Evolutionary conservation across 495 filamentous ascomycete genomes (phyloP), one percentile per base, ranked within the genome.

Genomic region (Rhizodiscina lignyota): DNA sequence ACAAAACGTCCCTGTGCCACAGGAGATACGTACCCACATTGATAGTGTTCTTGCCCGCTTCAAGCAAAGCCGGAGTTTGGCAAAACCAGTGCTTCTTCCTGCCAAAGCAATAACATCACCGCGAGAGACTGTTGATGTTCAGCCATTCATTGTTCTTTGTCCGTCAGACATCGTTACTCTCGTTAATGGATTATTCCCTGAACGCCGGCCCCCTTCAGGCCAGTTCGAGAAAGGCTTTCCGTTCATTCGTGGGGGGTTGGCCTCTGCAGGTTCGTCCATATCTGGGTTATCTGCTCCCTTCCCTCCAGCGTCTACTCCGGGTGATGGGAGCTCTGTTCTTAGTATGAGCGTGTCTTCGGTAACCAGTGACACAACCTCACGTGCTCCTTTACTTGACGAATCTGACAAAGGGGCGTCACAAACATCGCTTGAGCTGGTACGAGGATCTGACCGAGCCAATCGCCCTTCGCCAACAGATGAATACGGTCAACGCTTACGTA

Each of bases 41-140:
- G 79, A 83, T 40, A 83, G 64, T 39, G 80, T 92, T 51, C 62
- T 84, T 46, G 55, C 56, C 37, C 68, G 74, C 21, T 79, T 87
- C 51, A 67, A 65, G 40, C 60, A 61, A 38, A 61, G 63, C 32
- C 61, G 62, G 36, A 55, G 55, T 37, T 62, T 56, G 45, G 59
- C 60, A 35, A 68, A 69, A 37, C 64, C 77, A 15, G 66, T 74
- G 35, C 63, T 82, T 21, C 63, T 79, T 32, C 73, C 72, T 2
- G 72, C 74, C 24, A 64, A 71, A 40, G 74, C 74, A 21, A 71
- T 79, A 34, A 77, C 77, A 21, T 79, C 77, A 11, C 60, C 77
- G 4, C 58, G 72, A 36, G 77, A 80, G 52, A 80, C 77, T 10
- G 60, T 63, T 12, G 74, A 81, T 49, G 74, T 79, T 4, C 77